phyloP scores from a whole-genome alignment of 139 green algal species.

The Mychonastes homosphaera region DNA sequence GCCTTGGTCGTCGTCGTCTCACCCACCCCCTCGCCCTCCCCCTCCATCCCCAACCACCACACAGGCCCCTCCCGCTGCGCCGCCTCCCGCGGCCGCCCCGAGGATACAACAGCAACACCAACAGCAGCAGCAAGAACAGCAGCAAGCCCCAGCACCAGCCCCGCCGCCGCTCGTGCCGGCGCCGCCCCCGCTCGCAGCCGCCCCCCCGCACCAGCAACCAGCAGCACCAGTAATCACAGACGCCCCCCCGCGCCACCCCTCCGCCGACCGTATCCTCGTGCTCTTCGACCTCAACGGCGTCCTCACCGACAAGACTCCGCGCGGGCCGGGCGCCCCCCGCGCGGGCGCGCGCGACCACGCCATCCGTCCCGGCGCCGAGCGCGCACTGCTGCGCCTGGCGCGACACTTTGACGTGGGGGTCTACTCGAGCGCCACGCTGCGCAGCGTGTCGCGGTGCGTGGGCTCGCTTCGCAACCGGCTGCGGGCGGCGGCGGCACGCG shows the following conservation, averaged over 20 bases:
- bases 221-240: no score
- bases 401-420: conserved; percentile 34
- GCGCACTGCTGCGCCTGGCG: conserved; percentile 32
- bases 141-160: neutral
- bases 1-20: no score
- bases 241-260: neutral
- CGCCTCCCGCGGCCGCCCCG: no score
- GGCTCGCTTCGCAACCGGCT: neutral
- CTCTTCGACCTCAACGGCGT: conserved; percentile 51
- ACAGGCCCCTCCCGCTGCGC: no score
- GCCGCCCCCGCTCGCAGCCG: no score
- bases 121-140: neutral
- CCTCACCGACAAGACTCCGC: conserved; percentile 19
- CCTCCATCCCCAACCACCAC: no score
- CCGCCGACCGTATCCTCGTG: conserved; percentile 16
- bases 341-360: conserved; percentile 11
- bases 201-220: no score
- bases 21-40: no score
- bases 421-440: conserved; percentile 26
- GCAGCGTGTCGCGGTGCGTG: conserved; percentile 23
- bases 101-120: neutral
- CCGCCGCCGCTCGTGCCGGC: neutral
- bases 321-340: conserved; percentile 7
- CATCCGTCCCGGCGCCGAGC: conserved; percentile 33
- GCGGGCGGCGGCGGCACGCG: no score